Percentiles rank a stretch among this genome's conserved stretches.
Evolutionary conservation across 1,284 basidiomycete genomes (phyloP).

Genomic region (Boletus austroedulis): DNA sequence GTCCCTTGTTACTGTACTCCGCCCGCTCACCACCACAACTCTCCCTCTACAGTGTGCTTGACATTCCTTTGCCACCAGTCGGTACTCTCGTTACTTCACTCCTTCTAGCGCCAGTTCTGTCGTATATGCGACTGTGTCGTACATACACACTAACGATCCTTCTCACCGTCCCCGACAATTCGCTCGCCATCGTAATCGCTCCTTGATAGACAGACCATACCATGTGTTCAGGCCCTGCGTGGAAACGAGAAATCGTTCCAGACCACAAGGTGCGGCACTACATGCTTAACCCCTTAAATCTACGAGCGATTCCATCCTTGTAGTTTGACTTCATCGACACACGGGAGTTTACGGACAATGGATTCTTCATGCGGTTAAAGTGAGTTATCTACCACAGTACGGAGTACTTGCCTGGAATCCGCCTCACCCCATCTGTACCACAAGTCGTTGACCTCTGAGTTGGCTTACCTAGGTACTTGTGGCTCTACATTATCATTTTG

Average conservation of each 20-base stretch:
- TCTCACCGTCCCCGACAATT: slow-evolving; percentile 17
- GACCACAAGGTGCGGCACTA: slow-evolving; percentile 84
- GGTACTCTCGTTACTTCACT: slow-evolving; percentile 33
- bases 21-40: not conserved
- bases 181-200: slow-evolving; percentile 34
- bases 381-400: slow-evolving; percentile 41
- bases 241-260: slow-evolving; percentile 96
- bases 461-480: slow-evolving; percentile 66
- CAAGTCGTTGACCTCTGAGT: slow-evolving; percentile 8
- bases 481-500: slow-evolving; percentile 88
- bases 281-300: not conserved
- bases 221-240: slow-evolving; percentile 77
- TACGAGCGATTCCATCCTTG: slow-evolving; percentile 4
- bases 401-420: not conserved
- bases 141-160: slow-evolving; percentile 33
- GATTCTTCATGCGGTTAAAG: slow-evolving; percentile 84
- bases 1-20: not conserved
- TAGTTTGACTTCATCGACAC: slow-evolving; percentile 98
- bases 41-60: not conserved
- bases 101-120: slow-evolving; percentile 31
- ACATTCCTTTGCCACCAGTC: not conserved
- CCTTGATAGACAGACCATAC: slow-evolving; percentile 25
- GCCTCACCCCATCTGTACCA: not conserved
- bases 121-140: slow-evolving; percentile 68
- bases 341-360: slow-evolving; percentile 86